Evolutionary conservation across 2,329 filamentous ascomycete genomes (phyloP), one percentile per base, ranked within the genome.

Genomic region (Aspergillus japonicus): DNA sequence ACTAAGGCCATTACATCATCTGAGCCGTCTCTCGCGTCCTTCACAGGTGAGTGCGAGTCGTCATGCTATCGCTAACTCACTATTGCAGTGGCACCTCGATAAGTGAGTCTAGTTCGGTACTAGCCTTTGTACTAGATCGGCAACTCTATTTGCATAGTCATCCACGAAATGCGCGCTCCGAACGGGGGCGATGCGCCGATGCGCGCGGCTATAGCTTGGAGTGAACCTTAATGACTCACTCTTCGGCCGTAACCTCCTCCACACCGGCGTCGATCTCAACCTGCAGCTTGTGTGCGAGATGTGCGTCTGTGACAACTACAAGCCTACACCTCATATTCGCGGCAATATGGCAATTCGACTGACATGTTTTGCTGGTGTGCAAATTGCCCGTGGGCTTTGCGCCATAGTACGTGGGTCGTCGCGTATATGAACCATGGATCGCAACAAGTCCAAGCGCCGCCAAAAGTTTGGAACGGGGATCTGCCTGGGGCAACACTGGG

Each of bases 101-200:
- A 16, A 1, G 5, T 44, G 39, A 19, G 39, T 16, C 39, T 44
- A 44, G 16, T 19, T 44, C 39, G 16, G n/a, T 8, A 44, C 39
- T 44, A 44, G 39, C 39, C 54, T 33, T 31, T 51, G 42, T 50
- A 33, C 12, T 23, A 55, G 53, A 55, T 55, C 53, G 53, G 29
- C 53, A 55, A 48, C 53, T 35, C 53, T 55, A 55, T 55, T 55
- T 55, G n/a, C 53, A 55, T 55, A 35, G 12, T 16, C 4, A 6
- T 35, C 26, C 53, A 48, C 23, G 53, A 33, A 29, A 29, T 39
- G 39, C 53, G 42, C 47, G 26, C 47, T 31, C 53, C 53, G 53
- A 47, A 39, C 33, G 53, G 42, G 47, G 39, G 8, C 39, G 39
- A 35, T 29, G 47, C 33, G 53, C 53, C 44, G 53, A 55, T 55